These are phyloP conservation scores for Dipteronia dyeriana DNA, from an alignment of 345 rosid genomes.

Conservation along the genomic window DNA sequence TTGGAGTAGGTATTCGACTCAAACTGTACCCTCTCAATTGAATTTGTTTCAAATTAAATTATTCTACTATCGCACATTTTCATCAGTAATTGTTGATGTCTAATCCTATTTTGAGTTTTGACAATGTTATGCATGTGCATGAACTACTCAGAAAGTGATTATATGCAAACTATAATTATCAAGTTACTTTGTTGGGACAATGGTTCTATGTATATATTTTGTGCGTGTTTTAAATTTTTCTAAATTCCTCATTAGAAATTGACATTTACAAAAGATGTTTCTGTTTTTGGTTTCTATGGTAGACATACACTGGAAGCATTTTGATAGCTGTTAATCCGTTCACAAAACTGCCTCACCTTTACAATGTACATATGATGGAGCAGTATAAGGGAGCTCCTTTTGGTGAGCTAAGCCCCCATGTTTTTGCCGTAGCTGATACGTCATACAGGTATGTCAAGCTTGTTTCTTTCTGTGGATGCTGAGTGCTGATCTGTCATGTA, in stretches of 20 bases:
- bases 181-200: not conserved
- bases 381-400: conserved; percentile 96
- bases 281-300: conserved; percentile 18
- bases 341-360: conserved; percentile 98
- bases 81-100: not conserved
- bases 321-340: conserved; percentile 98
- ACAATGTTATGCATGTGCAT: not conserved
- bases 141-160: not conserved
- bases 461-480: conserved; percentile 4
- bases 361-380: conserved; percentile 97
- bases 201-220: not conserved
- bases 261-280: conserved; percentile 1
- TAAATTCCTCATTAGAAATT: conserved; percentile 6
- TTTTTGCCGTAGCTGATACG: conserved; percentile 97
- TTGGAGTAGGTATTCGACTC: not conserved
- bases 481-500: conserved; percentile 12
- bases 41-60: not conserved
- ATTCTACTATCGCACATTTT: not conserved
- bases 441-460: conserved; percentile 72
- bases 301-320: conserved; percentile 99
- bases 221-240: not conserved
- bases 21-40: not conserved
- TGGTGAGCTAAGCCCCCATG: conserved; percentile 98
- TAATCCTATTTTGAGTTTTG: not conserved
- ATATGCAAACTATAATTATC: not conserved